Evolutionary conservation across 2,329 filamentous ascomycete species (phyloP).

Genomic region (Colletotrichum magnum): DNA sequence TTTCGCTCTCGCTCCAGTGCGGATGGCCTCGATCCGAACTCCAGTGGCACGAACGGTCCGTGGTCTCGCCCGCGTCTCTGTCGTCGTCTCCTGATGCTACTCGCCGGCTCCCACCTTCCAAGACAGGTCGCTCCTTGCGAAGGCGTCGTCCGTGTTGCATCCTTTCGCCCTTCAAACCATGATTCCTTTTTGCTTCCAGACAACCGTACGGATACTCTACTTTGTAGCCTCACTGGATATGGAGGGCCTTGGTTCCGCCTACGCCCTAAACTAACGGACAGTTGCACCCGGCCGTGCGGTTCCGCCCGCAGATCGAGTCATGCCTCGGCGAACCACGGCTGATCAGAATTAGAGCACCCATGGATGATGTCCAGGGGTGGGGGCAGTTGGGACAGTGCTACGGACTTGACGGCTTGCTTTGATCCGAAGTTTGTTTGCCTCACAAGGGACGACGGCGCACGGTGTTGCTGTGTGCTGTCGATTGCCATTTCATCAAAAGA

Average conservation of each 20-base stretch:
- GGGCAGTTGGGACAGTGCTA: too few species aligned
- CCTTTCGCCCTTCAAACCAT: neutral
- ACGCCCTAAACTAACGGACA: too few species aligned
- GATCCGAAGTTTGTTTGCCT: slow-evolving; percentile 23
- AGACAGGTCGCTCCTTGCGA: neutral
- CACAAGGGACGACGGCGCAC: slow-evolving; percentile 24
- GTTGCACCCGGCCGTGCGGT: slow-evolving; percentile 16
- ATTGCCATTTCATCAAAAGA: slow-evolving; percentile 11
- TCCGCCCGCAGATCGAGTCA: slow-evolving; percentile 24
- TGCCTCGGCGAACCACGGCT: slow-evolving; percentile 19
- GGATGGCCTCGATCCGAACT: slow-evolving; percentile 28
- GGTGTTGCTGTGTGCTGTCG: neutral
- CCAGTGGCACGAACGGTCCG: neutral
- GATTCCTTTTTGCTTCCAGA: slow-evolving; percentile 2
- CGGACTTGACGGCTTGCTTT: slow-evolving; percentile 13
- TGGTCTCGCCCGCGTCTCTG: slow-evolving; percentile 10
- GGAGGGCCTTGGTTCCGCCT: neutral
- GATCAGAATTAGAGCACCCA: slow-evolving; percentile 17
- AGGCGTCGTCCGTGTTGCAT: neutral
- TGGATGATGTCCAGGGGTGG: neutral
- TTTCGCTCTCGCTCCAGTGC: slow-evolving; percentile 8
- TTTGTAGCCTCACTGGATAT: neutral
- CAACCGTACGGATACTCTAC: neutral
- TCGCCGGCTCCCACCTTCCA: neutral
- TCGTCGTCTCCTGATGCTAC: slow-evolving; percentile 10